These are phyloP conservation scores for Lachnum nothofagi DNA, from an alignment of 2,329 filamentous ascomycete species.

Conservation along the genomic window DNA sequence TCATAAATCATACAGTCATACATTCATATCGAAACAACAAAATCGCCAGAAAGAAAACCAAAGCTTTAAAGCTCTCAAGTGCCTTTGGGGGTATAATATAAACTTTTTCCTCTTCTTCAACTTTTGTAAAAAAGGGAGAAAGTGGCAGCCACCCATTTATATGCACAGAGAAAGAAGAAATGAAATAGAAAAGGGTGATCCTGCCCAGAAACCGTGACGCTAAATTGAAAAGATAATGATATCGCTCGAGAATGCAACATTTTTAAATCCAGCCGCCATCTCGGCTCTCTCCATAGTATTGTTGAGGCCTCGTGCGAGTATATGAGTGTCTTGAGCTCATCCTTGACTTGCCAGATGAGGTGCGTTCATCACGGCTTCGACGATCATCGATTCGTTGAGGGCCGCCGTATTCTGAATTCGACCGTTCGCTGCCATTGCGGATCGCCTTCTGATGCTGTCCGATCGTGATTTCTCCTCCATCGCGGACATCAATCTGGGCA, in stretches of 20 bases:
- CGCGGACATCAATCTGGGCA: conserved; percentile 53
- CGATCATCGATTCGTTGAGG: conserved; percentile 24
- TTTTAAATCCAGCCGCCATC: conserved; percentile 9
- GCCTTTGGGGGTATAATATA: conserved; percentile 26
- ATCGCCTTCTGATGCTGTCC: conserved; percentile 35
- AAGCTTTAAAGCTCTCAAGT: conserved; percentile 16
- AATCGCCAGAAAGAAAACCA: conserved; percentile 9
- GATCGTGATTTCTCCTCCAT: conserved; percentile 58
- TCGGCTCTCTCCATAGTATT: conserved; percentile 9
- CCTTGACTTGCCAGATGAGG: conserved; percentile 18
- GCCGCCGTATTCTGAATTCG: conserved; percentile 37
- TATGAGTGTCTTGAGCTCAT: conserved; percentile 25
- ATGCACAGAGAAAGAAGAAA: conserved; percentile 22
- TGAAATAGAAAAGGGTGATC: conserved; percentile 16
- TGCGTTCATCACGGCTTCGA: conserved; percentile 20
- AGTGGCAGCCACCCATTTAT: conserved; percentile 21
- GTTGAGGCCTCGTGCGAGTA: conserved; percentile 17
- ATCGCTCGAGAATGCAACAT: conserved; percentile 17
- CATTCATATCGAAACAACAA: conserved; percentile 29
- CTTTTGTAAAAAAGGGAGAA: conserved; percentile 23
- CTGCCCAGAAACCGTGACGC: conserved; percentile 17
- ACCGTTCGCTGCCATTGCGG: conserved; percentile 46
- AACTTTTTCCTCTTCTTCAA: conserved; percentile 20
- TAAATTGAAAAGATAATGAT: conserved; percentile 20
- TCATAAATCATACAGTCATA: conserved; percentile 28